These are phyloP conservation scores for Bondarzewia mesenterica DNA, from an alignment of 1,284 basidiomycete species.

Conservation along the genomic window DNA sequence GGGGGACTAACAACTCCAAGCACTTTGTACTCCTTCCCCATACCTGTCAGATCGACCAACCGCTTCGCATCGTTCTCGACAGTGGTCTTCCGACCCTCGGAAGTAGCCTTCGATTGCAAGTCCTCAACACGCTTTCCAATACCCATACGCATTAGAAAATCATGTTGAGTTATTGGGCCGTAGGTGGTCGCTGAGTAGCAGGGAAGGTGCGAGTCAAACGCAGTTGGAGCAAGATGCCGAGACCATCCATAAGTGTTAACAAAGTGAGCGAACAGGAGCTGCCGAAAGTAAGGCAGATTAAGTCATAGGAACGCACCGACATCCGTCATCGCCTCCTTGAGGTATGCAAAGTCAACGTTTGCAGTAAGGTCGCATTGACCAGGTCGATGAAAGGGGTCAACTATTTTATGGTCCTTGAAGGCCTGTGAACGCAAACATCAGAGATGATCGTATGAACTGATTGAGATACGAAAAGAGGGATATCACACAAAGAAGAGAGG, in stretches of 20 bases:
- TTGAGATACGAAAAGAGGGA: neutral
- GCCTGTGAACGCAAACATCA: slow-evolving; percentile 42
- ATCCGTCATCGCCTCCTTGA: slow-evolving; percentile 69
- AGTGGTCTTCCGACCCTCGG: slow-evolving; percentile 32
- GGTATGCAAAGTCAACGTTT: slow-evolving; percentile 92
- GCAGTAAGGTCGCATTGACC: slow-evolving; percentile 90
- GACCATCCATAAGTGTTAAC: neutral
- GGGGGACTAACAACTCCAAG: slow-evolving; percentile 45
- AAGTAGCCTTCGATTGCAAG: slow-evolving; percentile 36
- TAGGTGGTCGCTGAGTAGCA: slow-evolving; percentile 9
- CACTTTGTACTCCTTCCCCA: slow-evolving; percentile 62
- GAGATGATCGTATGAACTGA: neutral
- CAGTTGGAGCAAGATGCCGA: neutral
- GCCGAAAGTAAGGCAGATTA: neutral
- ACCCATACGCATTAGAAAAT: slow-evolving; percentile 54
- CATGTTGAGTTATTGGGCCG: slow-evolving; percentile 51
- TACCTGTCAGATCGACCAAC: slow-evolving; percentile 52
- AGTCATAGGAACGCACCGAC: slow-evolving; percentile 39
- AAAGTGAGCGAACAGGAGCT: neutral
- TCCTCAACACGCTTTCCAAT: slow-evolving; percentile 43
- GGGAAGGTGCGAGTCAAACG: neutral
- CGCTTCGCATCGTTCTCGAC: slow-evolving; percentile 44
- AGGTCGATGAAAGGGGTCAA: slow-evolving; percentile 79
- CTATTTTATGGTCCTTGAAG: slow-evolving; percentile 83
- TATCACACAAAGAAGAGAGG: too few species aligned